phyloP scores from a whole-genome alignment of 805 yeast genomes.

The Yamadazyma laniorum region DNA sequence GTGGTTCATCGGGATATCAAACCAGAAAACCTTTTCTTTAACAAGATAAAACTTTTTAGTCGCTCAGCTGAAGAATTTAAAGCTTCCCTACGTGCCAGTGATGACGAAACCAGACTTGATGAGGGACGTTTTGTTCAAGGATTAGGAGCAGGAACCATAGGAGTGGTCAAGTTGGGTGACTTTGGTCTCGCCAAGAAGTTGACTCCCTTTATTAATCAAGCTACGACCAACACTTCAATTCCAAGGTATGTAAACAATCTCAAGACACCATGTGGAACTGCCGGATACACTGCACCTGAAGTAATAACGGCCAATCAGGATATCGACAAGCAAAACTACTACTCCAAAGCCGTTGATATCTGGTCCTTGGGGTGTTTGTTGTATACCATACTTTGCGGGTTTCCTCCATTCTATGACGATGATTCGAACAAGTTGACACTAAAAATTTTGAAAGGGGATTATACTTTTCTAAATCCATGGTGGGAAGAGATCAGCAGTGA shows the following conservation, averaged over 20 bases:
- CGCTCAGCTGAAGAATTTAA: constrained; percentile 32
- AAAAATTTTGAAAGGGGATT: constrained; percentile 71
- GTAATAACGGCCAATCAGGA: constrained; percentile 44
- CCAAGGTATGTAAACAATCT: constrained; percentile 26
- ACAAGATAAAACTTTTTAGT: constrained; percentile 49
- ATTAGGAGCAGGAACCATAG: constrained; percentile 64
- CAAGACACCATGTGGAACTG: constrained; percentile 75
- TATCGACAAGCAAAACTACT: constrained; percentile 40
- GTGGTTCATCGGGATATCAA: constrained; percentile 80
- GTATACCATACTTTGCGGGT: constrained; percentile 68
- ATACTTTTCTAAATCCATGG: constrained; percentile 78
- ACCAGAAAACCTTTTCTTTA: constrained; percentile 73
- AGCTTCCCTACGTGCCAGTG: constrained; percentile 44
- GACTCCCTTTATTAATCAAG: constrained; percentile 13
- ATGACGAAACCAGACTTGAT: constrained; percentile 58
- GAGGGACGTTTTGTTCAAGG: constrained; percentile 56
- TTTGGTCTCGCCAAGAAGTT: constrained; percentile 67
- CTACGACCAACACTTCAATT: constrained; percentile 15
- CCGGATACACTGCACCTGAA: constrained; percentile 75
- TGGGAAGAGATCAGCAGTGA: constrained; percentile 79
- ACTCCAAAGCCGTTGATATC: constrained; percentile 66
- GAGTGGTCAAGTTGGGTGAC: constrained; percentile 63
- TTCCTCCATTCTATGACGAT: constrained; percentile 76
- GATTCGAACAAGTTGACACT: constrained; percentile 59
- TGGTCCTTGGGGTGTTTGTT: constrained; percentile 75